These are phyloP conservation scores for Cardamine resedifolia DNA, from an alignment of 345 rosid species.

Conservation along the genomic window DNA sequence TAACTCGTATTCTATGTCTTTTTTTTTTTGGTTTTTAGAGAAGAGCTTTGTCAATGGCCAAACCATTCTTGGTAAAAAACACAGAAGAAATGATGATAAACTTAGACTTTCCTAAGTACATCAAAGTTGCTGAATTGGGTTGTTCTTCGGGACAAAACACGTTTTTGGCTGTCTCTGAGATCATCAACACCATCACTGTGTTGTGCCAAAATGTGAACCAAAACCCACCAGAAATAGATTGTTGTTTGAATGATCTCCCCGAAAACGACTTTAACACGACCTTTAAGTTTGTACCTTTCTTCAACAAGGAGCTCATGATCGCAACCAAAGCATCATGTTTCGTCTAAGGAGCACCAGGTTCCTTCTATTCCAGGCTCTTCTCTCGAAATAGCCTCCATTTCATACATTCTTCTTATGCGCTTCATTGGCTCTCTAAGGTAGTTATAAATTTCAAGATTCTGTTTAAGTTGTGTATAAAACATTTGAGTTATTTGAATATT, in stretches of 20 bases:
- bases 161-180: slow-evolving; percentile 29
- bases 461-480: background rate
- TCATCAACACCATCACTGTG: slow-evolving; percentile 23
- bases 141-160: slow-evolving; percentile 56
- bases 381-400: slow-evolving; percentile 40
- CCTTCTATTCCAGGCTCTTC: slow-evolving; percentile 54
- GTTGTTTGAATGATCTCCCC: slow-evolving; percentile 52
- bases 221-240: slow-evolving; percentile 42
- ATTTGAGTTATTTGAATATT: background rate
- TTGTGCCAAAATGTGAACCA: background rate
- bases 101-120: slow-evolving; percentile 17
- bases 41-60: slow-evolving; percentile 27
- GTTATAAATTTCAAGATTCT: background rate
- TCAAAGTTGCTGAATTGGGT: slow-evolving; percentile 50
- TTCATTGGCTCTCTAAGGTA: slow-evolving; percentile 50
- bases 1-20: background rate
- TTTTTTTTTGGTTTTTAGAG: slow-evolving; percentile 2
- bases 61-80: slow-evolving; percentile 19
- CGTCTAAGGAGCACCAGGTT: slow-evolving; percentile 49
- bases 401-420: slow-evolving; percentile 45
- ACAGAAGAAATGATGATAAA: slow-evolving; percentile 17
- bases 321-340: slow-evolving; percentile 27
- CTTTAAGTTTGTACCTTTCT: slow-evolving; percentile 27
- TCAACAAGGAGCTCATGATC: slow-evolving; percentile 13
- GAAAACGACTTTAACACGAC: slow-evolving; percentile 50